Evolutionary conservation across 2,329 filamentous ascomycete genomes (phyloP).

Genomic region (Xylaria sp.): DNA sequence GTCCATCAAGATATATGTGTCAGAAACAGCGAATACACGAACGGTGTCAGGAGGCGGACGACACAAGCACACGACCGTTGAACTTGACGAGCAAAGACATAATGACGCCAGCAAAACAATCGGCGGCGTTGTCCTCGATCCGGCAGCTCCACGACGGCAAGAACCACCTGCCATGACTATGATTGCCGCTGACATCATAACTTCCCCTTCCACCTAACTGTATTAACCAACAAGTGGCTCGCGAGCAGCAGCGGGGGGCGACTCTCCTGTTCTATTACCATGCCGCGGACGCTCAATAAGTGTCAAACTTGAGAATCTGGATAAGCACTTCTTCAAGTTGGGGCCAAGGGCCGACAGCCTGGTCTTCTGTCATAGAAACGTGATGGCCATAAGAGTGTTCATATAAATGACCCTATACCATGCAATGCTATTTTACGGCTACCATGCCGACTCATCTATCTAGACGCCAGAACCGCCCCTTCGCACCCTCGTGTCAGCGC

Average conservation of each 20-base stretch:
- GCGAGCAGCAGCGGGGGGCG: not conserved
- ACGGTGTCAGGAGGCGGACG: not conserved
- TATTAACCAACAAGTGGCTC: not conserved
- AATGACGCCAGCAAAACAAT: not conserved
- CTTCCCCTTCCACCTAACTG: not conserved
- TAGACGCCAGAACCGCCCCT: conserved; percentile 35
- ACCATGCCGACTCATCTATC: not conserved
- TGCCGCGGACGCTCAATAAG: not conserved
- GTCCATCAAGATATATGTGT: conserved; percentile 6
- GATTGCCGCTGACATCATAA: conserved; percentile 11
- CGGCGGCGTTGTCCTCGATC: not conserved
- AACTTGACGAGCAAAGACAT: not conserved
- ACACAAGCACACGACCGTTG: not conserved
- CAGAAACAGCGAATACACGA: conserved; percentile 7
- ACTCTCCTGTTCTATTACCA: not conserved
- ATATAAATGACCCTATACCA: not conserved
- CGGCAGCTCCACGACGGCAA: not conserved
- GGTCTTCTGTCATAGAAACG: not conserved
- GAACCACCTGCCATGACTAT: conserved; percentile 7
- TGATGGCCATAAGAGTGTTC: not conserved
- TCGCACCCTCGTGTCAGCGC: conserved; percentile 45
- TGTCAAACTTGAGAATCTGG: too few relatives aligned
- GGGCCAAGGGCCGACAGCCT: not conserved
- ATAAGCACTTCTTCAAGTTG: not conserved
- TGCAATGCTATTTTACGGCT: not conserved